Percentiles rank a stretch among this genome's conserved stretches.
These are phyloP conservation scores for Venustampulla echinocandica DNA, from an alignment of 495 filamentous ascomycete genomes.

Conservation along the genomic window DNA sequence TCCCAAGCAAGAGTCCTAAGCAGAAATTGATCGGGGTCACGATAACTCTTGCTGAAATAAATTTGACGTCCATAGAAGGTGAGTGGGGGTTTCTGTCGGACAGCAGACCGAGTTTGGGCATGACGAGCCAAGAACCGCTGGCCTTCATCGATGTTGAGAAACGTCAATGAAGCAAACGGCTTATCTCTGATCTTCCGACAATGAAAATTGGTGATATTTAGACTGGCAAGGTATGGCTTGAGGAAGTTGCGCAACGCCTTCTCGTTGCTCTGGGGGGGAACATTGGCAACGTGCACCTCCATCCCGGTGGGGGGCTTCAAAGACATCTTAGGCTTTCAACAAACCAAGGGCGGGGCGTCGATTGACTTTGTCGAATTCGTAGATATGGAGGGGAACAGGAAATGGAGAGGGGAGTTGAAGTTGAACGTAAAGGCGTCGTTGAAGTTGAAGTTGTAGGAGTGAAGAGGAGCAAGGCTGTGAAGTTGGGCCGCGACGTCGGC, in stretches of 20 bases:
- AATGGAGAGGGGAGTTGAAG: too few species aligned
- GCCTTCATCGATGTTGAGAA: slow-evolving; percentile 26
- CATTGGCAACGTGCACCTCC: slow-evolving; percentile 35
- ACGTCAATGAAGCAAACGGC: slow-evolving; percentile 29
- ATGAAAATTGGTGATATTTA: slow-evolving; percentile 26
- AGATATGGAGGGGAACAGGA: too few species aligned
- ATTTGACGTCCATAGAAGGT: slow-evolving; percentile 3
- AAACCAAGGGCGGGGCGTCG: too few species aligned
- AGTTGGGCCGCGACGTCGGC: too few species aligned
- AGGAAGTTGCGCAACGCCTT: slow-evolving; percentile 30
- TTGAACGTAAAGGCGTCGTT: too few species aligned
- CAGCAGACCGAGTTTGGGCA: slow-evolving; percentile 18
- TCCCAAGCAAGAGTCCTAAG: neutral
- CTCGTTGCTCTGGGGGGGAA: slow-evolving; percentile 28
- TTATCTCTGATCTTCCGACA: slow-evolving; percentile 31
- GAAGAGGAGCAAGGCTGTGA: too few species aligned
- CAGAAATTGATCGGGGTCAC: neutral
- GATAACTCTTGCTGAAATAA: neutral
- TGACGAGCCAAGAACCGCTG: slow-evolving; percentile 27
- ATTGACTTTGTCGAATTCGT: too few species aligned
- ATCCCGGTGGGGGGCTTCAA: slow-evolving; percentile 24
- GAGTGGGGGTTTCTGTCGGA: slow-evolving; percentile 1
- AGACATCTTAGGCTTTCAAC: too few species aligned
- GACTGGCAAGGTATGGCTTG: slow-evolving; percentile 23
- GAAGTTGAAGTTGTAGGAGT: too few species aligned